phyloP scores from a whole-genome alignment of 108 stramenopile genomes.

The Pseudonitzschia delicatissima region DNA sequence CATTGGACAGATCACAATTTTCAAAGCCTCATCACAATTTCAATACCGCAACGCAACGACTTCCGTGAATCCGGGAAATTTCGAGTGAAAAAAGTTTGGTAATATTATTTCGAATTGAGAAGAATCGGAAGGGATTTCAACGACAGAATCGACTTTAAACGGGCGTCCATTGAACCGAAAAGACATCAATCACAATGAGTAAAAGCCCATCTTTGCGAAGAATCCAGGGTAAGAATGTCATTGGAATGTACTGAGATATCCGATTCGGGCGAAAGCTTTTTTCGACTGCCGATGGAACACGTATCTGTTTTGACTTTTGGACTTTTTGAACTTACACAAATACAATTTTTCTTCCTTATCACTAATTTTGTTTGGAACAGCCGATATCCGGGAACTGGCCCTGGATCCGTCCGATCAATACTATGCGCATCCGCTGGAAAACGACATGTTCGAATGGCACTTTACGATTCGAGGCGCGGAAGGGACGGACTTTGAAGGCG shows the following conservation, averaged over 20 bases:
- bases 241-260: neutral
- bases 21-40: too few relatives aligned
- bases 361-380: conserved; percentile 78
- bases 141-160: too few relatives aligned
- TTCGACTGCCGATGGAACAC: neutral
- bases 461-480: conserved; percentile 96
- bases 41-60: too few relatives aligned
- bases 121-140: too few relatives aligned
- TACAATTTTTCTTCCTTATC: too few relatives aligned
- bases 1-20: too few relatives aligned
- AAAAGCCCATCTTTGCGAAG: conserved; percentile 6
- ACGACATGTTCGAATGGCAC: conserved; percentile 92
- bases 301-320: neutral
- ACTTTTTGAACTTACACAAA: too few relatives aligned
- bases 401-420: conserved; percentile 93
- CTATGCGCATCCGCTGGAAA: conserved; percentile 86
- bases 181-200: neutral
- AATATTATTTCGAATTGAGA: too few relatives aligned
- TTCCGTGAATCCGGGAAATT: too few relatives aligned
- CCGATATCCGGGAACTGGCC: conserved; percentile 93
- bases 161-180: too few relatives aligned
- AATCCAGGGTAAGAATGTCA: conserved; percentile 2
- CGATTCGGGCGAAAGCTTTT: neutral
- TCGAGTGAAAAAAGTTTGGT: too few relatives aligned
- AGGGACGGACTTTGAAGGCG: conserved; percentile 87